Base-by-base conservation (phyloP, 495 filamentous ascomycete species). In the Pseudomonodictys pantanalensis region DNA sequence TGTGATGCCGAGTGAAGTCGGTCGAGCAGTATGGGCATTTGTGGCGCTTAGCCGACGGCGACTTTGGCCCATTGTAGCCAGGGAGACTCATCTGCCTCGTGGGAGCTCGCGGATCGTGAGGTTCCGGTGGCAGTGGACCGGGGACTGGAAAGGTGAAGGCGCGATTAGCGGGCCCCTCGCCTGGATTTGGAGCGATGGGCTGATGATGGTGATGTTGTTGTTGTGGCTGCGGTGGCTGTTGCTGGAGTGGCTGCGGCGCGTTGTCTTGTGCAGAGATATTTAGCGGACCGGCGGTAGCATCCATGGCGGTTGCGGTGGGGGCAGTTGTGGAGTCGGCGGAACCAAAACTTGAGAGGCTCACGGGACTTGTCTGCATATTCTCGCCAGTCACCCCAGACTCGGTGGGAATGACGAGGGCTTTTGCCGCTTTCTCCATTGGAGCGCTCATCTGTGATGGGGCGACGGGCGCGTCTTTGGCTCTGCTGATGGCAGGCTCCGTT, bases 1-100 rank as follows among this genome's bases (percentile, higher is more conserved):
- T 99, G 69, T 99, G 93, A 69, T 97, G 95, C 9, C 93, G 82
- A 9, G 93, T 99, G 66, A 99, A 99, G 66, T 95, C 92, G 7
- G 95, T 96, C 3, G 89, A 79, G 77, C 93, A 99, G 72, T 95
- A 96, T 2, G 88, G 91, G 67, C 93, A 99, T 59, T 92, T 95
- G 74, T 99, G 92, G 64, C 93, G 93, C 73, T 95, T 96, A 22
- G 82, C 79, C 7, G 87, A 86, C 5, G 86, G 82, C n/a, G 91
- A 84, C 69, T 84, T 79, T 56, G 82, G 78, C 60, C 82, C 83
- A 53, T 79, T 77, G 68, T 83, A 83, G 25, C 81, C 80, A 12
- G 88, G 78, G 56, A 93, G 76, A 70, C 89, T 95, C 74, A 91
- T 83, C 12, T 84, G 85, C 63, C 90, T 81, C 44, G 78, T 72